Evolutionary conservation across 768 basidiomycete genomes (phyloP), one percentile per base, ranked within the genome.

Genomic region (Termitomyces sp.): DNA sequence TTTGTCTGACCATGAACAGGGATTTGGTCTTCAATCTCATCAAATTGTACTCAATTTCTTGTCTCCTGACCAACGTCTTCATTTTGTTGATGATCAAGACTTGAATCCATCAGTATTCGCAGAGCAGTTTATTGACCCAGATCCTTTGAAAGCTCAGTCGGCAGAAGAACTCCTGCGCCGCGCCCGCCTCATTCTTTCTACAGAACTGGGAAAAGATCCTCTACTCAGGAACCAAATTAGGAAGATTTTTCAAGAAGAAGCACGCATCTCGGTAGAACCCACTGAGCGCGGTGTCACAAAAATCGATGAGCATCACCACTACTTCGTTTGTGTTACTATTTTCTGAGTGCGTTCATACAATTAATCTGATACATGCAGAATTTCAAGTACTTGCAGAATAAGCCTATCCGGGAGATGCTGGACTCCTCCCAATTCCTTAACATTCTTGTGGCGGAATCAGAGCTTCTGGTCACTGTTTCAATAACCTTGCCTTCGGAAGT

Each of bases 171-270:
- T 91, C 27, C 80, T 94, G 46, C 79, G 79, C 47, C 83, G 83
- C 34, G 91, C 93, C 10, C 84, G 91, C 48, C 82, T 92, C 79
- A 88, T 98, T 56, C 74, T 98, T 47, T 82, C 89, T 6, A 93
- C 91, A 0, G 97, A 98, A 69, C 81, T 98, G 18, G 91, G 92
- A 34, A 95, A 91, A 68, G 96, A 99, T 69, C 96, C 96, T 13
- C 74, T 93, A 12, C 81, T 99, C 32, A 81, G 93, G 42, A 85
- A 87, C 61, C 80, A 86, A 56, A 85, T 93, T 51, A 85, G 97
- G 52, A 79, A 85, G 55, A 68, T 83, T 37, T 95, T 94, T 79
- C 86, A 82, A 67, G 77, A 79, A 13, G 84, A 88, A 60, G 96
- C 89, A 2, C 78, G 84, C 20, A 76, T 98, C 33, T 86, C 89